Percentiles rank a stretch among this genome's conserved stretches.
phyloP scores from a whole-genome alignment of 129 eudicot genomes.

The Logfia minima region DNA sequence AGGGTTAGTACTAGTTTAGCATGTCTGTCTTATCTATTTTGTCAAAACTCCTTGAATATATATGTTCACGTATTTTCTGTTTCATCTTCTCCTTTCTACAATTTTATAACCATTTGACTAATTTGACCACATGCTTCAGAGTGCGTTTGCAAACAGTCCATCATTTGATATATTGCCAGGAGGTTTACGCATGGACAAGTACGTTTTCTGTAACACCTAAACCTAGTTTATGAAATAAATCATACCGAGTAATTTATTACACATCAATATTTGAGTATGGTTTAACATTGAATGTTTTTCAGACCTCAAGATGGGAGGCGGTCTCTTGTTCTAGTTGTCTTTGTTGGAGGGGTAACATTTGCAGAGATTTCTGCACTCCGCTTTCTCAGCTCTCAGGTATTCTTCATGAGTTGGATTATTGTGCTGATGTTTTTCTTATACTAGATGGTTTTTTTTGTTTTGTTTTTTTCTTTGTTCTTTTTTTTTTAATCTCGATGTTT shows the following conservation, averaged over 20 bases:
- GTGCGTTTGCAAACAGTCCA: constrained; percentile 69
- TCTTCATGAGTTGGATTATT: background rate
- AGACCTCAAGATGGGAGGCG: constrained; percentile 83
- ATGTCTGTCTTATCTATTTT: background rate
- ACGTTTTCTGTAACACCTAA: constrained; percentile 19
- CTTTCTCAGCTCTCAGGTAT: constrained; percentile 83
- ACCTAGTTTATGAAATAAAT: constrained; percentile 10
- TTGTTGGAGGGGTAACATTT: constrained; percentile 92
- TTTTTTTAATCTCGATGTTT: background rate
- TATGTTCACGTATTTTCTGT: background rate
- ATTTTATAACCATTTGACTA: constrained; percentile 2
- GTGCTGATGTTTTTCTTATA: background rate
- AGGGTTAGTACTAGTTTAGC: constrained; percentile 47
- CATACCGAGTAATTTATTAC: background rate
- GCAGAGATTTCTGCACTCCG: constrained; percentile 99
- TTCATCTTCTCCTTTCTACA: background rate
- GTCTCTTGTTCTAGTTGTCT: constrained; percentile 82
- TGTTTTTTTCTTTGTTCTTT: too few relatives aligned
- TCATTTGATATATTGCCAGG: constrained; percentile 63
- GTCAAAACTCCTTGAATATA: background rate
- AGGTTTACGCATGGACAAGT: constrained; percentile 57
- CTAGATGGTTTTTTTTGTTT: background rate
- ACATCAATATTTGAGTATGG: background rate
- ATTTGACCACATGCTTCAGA: constrained; percentile 40
- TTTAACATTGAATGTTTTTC: constrained; percentile 17